Base-by-base conservation (phyloP, 257 asterid species). In the Gynochthodes officinalis region DNA sequence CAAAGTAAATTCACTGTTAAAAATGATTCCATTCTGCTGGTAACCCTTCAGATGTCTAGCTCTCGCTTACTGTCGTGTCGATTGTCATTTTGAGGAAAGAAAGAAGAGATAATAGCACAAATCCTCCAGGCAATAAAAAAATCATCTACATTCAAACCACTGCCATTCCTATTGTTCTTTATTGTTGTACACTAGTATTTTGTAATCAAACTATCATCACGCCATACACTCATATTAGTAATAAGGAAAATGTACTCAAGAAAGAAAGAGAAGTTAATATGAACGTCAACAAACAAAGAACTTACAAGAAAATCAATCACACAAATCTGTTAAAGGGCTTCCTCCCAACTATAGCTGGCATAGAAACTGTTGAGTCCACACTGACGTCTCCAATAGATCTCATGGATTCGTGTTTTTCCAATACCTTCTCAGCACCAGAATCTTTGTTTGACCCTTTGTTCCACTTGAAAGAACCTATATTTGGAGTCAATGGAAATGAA, bases 301-400 rank as follows among this genome's bases (percentile, higher is more conserved):
- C 70, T n/a, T 30, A 73, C 57, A 67, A 67, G 49, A 57, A 68
- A 70, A n/a, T 67, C 61, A 79, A 81, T 92, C 96, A 92, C 92
- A 87, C 98, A 83, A 90, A 92, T 88, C 98, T 87, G 86, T 92
- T 92, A 77, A 92, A 92, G 0, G 96, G 96, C 83, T 81, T 92
- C 78, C 92, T 92, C 78, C 89, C 96, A 78, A 75, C 89, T 30
- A 72, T 58, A 8, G 87, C 90, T 2, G 96, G 97, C 97, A 86
- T 89, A 0, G 97, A 92, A 74, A 87, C 86, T 15, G 93, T 66
- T 9, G 98, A 90, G 74, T 84, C 87, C 78, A 85, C 78, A 67
- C 96, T 90, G 69, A 83, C 16, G 23, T 80, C 87, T 39, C n/a
- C 93, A 4, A 82, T 53, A 2, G 90, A 86, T 35, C 83, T 84